Evolutionary conservation across 768 basidiomycete species (phyloP), one percentile per base, ranked within the genome.

Genomic region (Mrakia hoshinonis): DNA sequence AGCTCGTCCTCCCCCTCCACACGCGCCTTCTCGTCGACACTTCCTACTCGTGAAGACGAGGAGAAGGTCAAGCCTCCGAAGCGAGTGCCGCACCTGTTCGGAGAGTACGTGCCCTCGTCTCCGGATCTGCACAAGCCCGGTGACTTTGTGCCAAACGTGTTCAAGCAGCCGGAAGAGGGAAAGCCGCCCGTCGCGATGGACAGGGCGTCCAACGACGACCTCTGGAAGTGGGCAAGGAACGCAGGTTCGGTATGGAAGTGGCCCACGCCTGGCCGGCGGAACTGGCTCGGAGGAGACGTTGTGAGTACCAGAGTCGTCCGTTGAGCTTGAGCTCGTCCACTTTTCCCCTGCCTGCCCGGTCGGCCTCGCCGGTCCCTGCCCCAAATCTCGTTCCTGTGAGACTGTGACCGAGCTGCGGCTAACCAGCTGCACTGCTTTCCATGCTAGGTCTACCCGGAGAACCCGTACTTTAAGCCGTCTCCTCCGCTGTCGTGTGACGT

Each of bases 221-320:
- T 66, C 26, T 34, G 22, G 26, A 49, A 66, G 31, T 66, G 64
- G 64, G 46, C 64, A 1, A 48, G 20, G 64, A 66, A 66, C 46
- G 64, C 64, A 18, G 64, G 64, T 29, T 15, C 46, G 11, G 24
- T 18, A 2, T 70, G 24, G 43, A 70, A 70, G 61, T 70, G 69
- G 69, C 69, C 69, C 2, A 70, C 46, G 24, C 47, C 61, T 20
- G 39, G 63, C 3, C 22, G 31, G 34, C 51, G 36, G 7, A 72
- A 72, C 58, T 72, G 70, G 70, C 51, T 72, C 46, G 70, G 70
- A 58, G 70, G 70, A 48, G 58, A 66, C 58, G 39, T 64, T 34
- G 70, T 72, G 64, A 65, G 70, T 72, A 12, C 38, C n/a, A 52
- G 51, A 26, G 3, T 68, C 38, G 4, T 15, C 20, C 38, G 20